Percentiles rank a stretch among this genome's conserved stretches.
Evolutionary conservation across 2,329 filamentous ascomycete species (phyloP).

Genomic region (Neocucurbitaria cava): DNA sequence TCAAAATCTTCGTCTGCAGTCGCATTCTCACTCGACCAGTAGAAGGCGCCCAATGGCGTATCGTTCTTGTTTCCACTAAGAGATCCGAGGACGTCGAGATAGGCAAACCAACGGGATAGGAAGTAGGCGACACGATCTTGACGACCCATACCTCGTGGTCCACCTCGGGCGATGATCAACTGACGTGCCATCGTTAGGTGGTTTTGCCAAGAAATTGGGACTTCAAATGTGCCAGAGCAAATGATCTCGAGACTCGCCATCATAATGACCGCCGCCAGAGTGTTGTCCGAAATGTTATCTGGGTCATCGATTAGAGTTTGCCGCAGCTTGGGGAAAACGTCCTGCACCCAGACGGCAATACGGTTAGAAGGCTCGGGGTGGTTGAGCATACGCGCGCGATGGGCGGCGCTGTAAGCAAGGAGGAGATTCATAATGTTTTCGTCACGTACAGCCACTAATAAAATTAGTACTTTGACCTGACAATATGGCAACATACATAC

Average conservation of each 20-base stretch:
- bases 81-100: conserved; percentile 79
- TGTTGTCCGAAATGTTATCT: conserved; percentile 68
- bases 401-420: conserved; percentile 83
- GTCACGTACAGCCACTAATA: conserved; percentile 69
- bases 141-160: conserved; percentile 62
- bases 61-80: conserved; percentile 65
- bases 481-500: conserved; percentile 50
- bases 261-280: conserved; percentile 84
- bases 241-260: conserved; percentile 84
- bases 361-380: conserved; percentile 77
- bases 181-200: conserved; percentile 78
- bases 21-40: conserved; percentile 54
- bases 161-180: conserved; percentile 72
- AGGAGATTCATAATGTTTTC: conserved; percentile 77
- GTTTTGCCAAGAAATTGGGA: conserved; percentile 80
- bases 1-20: conserved; percentile 67
- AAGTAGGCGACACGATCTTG: conserved; percentile 69
- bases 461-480: conserved; percentile 21
- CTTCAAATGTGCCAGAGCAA: conserved; percentile 79
- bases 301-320: conserved; percentile 64
- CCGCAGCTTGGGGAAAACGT: conserved; percentile 77
- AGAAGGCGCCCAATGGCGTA: conserved; percentile 50
- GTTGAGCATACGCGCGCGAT: conserved; percentile 75
- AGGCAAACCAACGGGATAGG: conserved; percentile 81
- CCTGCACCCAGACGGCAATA: conserved; percentile 80